A percentile compares a stretch with the other conserved stretches of the same genome.
phyloP scores from a whole-genome alignment of 192 early-diverging fungal species.

The Entomortierella chlamydospora region DNA sequence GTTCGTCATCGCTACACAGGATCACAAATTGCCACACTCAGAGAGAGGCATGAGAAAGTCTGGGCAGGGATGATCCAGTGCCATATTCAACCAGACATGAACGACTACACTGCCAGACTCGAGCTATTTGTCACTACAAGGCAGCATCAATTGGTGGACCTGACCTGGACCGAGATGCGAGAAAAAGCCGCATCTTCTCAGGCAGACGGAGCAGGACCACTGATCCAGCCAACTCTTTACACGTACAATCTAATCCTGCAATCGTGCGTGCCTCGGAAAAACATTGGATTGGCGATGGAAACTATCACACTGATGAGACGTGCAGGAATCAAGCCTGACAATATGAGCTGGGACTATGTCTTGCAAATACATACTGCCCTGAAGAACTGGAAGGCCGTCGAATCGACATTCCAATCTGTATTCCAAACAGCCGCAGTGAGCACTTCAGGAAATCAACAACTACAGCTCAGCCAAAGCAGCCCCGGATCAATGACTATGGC shows the following conservation, averaged over 20 bases:
- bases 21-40: neutral
- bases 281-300: slow-evolving; percentile 37
- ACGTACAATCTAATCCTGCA: slow-evolving; percentile 42
- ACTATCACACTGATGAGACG: slow-evolving; percentile 34
- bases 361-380: slow-evolving; percentile 39
- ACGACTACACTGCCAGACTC: slow-evolving; percentile 39
- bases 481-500: slow-evolving; percentile 4
- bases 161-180: slow-evolving; percentile 34
- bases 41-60: slow-evolving; percentile 34
- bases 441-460: neutral
- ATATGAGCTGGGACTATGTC: slow-evolving; percentile 40
- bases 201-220: neutral
- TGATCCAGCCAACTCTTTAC: slow-evolving; percentile 28
- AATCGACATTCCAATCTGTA: slow-evolving; percentile 22
- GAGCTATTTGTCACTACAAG: slow-evolving; percentile 30
- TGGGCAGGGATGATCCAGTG: slow-evolving; percentile 35
- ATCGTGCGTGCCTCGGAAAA: slow-evolving; percentile 42
- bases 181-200: neutral
- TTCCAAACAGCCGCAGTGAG: slow-evolving; percentile 18
- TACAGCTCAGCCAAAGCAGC: neutral
- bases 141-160: slow-evolving; percentile 29
- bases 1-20: slow-evolving; percentile 10
- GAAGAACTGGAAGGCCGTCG: slow-evolving; percentile 45
- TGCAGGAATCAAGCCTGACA: slow-evolving; percentile 46
- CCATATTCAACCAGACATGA: slow-evolving; percentile 46